Evolutionary conservation across 805 yeast species (phyloP), one percentile per base, ranked within the genome.

Genomic region (Ogataea dorogensis): DNA sequence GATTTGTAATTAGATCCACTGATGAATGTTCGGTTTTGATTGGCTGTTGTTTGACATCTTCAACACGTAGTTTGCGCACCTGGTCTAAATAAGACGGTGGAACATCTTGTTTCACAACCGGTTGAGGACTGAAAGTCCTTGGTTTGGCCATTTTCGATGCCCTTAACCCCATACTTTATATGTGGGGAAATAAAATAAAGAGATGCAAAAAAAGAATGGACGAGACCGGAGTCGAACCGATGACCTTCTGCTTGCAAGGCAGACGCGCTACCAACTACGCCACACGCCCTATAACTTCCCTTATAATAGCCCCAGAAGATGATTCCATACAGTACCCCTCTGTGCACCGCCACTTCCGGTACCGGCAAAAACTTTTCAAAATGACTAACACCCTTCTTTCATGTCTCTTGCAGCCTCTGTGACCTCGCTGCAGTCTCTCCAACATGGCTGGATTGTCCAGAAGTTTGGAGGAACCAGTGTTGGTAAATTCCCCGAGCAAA

Each of bases 381-480:
- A 21, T 34, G 31, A 28, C 26, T 35, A 25, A 35, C 33, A n/a
- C n/a, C 17, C 31, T 22, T 28, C 24, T 18, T 39, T n/a, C 11
- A 46, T 47, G 50, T 52, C 54, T 38, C 35, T 53, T 31, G 45
- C 53, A 12, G 44, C 44, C 12, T 54, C 61, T 5, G 43, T 53
- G 19, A 30, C 50, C 29, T 49, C 53, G 5, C 34, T 49, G 18
- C 32, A 25, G 9, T 52, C 59, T 4, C 29, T 49, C 5, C 39
- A 46, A 5, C 28, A 52, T 2, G 52, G 52, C 12, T 82, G 91
- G 89, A 61, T 84, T 3, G 84, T 93, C 5, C 98, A 93, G 61
- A 93, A 93, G 63, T 93, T 86, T 54, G 98, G 98, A 31, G 98
- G 98, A 36, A 93, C 98, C 11, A 81, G 93, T 30, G 96, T 93